phyloP scores from a whole-genome alignment of 192 early-diverging fungal species.

The Lobosporangium transversale region DNA sequence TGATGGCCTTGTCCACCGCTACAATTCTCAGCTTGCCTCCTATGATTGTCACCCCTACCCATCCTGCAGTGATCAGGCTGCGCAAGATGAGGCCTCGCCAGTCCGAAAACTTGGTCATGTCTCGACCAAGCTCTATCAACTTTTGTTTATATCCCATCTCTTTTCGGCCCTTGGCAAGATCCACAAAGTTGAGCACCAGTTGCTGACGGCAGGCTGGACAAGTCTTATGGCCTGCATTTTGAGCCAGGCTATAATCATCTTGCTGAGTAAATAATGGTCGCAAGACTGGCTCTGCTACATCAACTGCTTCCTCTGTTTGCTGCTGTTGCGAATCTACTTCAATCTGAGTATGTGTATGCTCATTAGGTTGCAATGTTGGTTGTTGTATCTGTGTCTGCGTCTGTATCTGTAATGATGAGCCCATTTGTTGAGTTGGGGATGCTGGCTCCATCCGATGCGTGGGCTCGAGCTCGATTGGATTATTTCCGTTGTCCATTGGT shows the following conservation, averaged over 20 bases:
- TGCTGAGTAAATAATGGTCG: slow-evolving; percentile 38
- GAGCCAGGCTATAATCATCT: slow-evolving; percentile 8
- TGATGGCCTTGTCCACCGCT: slow-evolving; percentile 43
- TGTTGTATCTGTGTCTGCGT: slow-evolving; percentile 5
- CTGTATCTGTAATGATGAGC: not conserved
- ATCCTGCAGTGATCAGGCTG: slow-evolving; percentile 42
- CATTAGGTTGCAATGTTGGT: not conserved
- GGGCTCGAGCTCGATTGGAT: no score
- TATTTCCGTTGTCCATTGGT: no score
- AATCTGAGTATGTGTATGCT: not conserved
- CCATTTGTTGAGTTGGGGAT: slow-evolving; percentile 6
- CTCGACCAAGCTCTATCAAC: slow-evolving; percentile 17
- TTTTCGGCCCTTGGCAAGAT: slow-evolving; percentile 33
- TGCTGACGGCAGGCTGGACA: slow-evolving; percentile 49
- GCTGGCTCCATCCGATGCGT: not conserved
- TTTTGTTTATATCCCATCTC: slow-evolving; percentile 44
- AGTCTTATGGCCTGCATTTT: slow-evolving; percentile 40
- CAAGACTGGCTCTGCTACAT: slow-evolving; percentile 33
- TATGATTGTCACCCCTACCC: slow-evolving; percentile 48
- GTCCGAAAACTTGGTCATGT: slow-evolving; percentile 51
- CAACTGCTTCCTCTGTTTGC: slow-evolving; percentile 5
- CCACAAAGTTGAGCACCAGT: slow-evolving; percentile 44
- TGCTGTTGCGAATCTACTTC: not conserved
- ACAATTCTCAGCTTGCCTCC: slow-evolving; percentile 46
- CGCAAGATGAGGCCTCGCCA: slow-evolving; percentile 39